Evolutionary conservation across 1,284 basidiomycete species (phyloP), one percentile per base, ranked within the genome.

Genomic region (Mycena sp.): DNA sequence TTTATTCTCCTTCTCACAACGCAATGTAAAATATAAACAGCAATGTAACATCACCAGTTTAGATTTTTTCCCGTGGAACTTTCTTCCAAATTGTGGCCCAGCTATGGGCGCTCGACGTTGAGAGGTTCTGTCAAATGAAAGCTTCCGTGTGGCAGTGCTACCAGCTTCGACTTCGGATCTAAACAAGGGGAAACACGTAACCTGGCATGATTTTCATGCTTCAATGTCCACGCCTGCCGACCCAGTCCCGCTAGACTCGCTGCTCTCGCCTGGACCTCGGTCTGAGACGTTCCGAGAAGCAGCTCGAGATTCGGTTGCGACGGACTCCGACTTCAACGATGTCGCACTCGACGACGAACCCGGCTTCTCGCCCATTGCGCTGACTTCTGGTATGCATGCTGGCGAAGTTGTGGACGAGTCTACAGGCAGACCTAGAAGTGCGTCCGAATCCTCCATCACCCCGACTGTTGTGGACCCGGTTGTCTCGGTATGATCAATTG

Each of bases 321-420:
- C 55, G 65, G 82, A 82, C 44, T 83, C 86, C 11, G 87, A 87
- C 67, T 83, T 87, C 66, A 87, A 86, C 64, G 87, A 90, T 63
- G 83, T 87, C 63, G 77, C 80, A 29, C 76, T 87, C 38, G 87
- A 91, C 69, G 89, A 91, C 59, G 85, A 87, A 46, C 67, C 41
- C 1, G 40, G 44, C 19, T 65, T 68, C 37, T 64, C 61, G 3
- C 67, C 64, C n/a, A 40, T 68, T 38, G 64, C 62, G 17, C 54
- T 68, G 19, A 63, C 64, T 12, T 64, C 63, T 10, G 58, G 58
- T 23, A 62, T 58, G 55, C 43, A 63, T 28, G 44, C 56, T 3
- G 32, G 45, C 32, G 25, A 35, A 37, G 23, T 55, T 7, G 49
- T 60, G 29, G 35, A 26, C 9, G 4, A n/a, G n/a, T n/a, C 54